Base-by-base conservation (phyloP, 2,329 filamentous ascomycete genomes). In the Eutypella sp. region DNA sequence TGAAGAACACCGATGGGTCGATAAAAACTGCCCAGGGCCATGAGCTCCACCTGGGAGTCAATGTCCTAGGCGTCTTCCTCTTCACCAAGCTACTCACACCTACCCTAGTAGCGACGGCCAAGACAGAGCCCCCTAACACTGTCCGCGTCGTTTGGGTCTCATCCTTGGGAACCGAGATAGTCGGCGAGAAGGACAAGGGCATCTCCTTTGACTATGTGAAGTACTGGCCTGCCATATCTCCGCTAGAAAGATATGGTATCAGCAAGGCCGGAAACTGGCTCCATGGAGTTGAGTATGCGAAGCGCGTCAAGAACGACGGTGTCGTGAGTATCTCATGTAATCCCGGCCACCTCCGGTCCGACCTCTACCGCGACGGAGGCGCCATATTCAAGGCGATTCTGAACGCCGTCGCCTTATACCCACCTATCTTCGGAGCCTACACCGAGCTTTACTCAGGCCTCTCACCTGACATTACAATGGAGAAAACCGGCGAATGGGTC, bases 11-110 rank as follows among this genome's bases (percentile, higher is more conserved):
- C 3, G 42, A 45, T 4, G 36, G 39, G 5, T 58, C 58, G 3
- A 60, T 56, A 19, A 62, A 56, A 47, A 65, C 64, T 3, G 51
- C 57, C 0, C 61, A 63, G 45, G 60, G 60, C 16, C 57, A 60
- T 45, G 62, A 65, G 41, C 48, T 58, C 9, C 57, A 63, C 38
- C 47, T 64, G 1, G 61, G 56, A 16, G 48, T 57, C 31, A 65
- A 66, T 39, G 41, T 24, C 7, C 42, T 66, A 19, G 62, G 53
- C 1, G 51, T 56, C 5, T 62, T 60, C 25, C 48, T 61, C 1
- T 57, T 66, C 42, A 61, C 57, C 0, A 46, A 53, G 27, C 50
- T 61, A 6, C 49, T 64, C 9, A 56, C 46, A 1, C 57, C 58
- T 0, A 42, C 51, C 2, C 51, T 63, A 0, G 43, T 42, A 2